These are phyloP conservation scores for Paraurostyla sp. DNA, from an alignment of 73 alveolate genomes.

Conservation along the genomic window DNA sequence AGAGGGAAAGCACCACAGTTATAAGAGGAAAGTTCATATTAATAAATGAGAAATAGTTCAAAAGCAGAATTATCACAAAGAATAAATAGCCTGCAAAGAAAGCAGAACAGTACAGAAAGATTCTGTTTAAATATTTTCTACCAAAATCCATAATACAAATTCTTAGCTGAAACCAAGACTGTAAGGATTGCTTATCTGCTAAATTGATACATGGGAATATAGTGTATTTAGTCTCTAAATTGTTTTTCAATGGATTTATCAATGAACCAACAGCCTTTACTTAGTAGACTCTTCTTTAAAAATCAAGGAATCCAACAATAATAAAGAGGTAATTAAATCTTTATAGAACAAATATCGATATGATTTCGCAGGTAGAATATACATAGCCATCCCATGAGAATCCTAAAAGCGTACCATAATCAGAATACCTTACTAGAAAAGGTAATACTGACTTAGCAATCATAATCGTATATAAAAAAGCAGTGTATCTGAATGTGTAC, in stretches of 20 bases:
- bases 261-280: neutral
- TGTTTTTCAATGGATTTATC: constrained; percentile 19
- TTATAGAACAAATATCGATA: neutral
- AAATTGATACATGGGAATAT: constrained; percentile 22
- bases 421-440: neutral
- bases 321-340: neutral
- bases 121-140: constrained; percentile 30
- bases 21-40: neutral
- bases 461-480: neutral
- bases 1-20: neutral
- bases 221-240: neutral
- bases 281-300: constrained; percentile 5
- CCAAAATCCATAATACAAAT: constrained; percentile 42
- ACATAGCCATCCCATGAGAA: neutral
- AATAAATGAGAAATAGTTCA: neutral
- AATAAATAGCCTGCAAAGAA: constrained; percentile 8
- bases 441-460: neutral
- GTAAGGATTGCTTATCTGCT: neutral
- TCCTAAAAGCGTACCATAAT: neutral
- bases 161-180: constrained; percentile 25
- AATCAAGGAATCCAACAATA: constrained; percentile 16
- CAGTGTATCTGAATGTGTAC: neutral
- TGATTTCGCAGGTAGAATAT: neutral
- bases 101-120: constrained; percentile 20
- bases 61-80: constrained; percentile 1